These are phyloP conservation scores for Grosmannia serpens DNA, from an alignment of 2,329 filamentous ascomycete genomes.

Conservation along the genomic window DNA sequence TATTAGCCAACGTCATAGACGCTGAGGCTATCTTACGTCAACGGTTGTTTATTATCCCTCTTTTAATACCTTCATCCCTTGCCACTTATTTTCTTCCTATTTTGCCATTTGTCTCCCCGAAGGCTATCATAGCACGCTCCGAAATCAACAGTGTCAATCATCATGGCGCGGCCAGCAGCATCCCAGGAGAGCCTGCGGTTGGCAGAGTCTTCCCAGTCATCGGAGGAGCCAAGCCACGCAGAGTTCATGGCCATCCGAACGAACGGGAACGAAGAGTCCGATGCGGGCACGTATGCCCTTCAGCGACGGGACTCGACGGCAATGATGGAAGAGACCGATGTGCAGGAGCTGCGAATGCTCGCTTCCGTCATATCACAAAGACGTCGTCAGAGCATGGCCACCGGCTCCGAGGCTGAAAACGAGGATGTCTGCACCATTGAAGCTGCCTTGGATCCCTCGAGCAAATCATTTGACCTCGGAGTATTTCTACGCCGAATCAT, in stretches of 20 bases:
- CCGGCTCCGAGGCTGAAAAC: not conserved
- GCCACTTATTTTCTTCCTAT: not conserved
- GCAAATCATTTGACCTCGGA: slow-evolving; percentile 35
- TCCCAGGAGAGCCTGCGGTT: not conserved
- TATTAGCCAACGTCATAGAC: not conserved
- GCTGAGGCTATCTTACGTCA: not conserved
- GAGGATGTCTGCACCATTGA: slow-evolving; percentile 16
- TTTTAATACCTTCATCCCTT: not conserved
- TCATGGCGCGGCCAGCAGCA: not conserved
- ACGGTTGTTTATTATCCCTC: not conserved
- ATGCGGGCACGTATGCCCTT: not conserved
- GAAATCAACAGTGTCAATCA: not conserved
- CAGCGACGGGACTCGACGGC: not conserved
- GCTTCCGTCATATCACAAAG: slow-evolving; percentile 32
- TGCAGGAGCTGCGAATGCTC: slow-evolving; percentile 4
- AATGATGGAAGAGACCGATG: slow-evolving; percentile 7
- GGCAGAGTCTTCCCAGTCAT: not conserved
- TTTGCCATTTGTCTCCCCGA: too few species aligned
- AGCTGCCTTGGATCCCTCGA: slow-evolving; percentile 34
- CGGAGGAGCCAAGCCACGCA: not conserved
- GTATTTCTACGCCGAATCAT: slow-evolving; percentile 51
- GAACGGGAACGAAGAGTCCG: not conserved
- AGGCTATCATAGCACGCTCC: not conserved
- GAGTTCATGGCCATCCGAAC: not conserved
- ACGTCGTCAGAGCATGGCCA: not conserved